Percentiles rank a stretch among this genome's conserved stretches.
Evolutionary conservation across 345 rosid genomes (phyloP).

Genomic region (Gossypium thurberi): DNA sequence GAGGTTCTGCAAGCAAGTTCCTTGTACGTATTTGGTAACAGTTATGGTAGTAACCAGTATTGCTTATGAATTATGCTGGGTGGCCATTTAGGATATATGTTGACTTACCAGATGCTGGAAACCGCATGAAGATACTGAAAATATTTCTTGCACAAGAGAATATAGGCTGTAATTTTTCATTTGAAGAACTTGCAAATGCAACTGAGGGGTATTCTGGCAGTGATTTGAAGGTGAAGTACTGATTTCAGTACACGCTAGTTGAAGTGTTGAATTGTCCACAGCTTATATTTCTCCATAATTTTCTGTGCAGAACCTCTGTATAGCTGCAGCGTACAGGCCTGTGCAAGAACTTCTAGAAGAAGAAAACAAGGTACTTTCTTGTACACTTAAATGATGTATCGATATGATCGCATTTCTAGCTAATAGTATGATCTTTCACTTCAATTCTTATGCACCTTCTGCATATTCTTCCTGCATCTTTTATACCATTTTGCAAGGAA

Average conservation of each 20-base stretch:
- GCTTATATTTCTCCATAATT: slow-evolving; percentile 11
- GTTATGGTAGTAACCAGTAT: not conserved
- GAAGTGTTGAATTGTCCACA: not conserved
- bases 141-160: slow-evolving; percentile 70
- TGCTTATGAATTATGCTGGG: slow-evolving; percentile 15
- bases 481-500: not conserved
- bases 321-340: slow-evolving; percentile 96
- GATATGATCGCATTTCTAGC: not conserved
- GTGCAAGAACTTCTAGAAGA: slow-evolving; percentile 87
- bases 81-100: slow-evolving; percentile 65
- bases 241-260: not conserved
- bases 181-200: slow-evolving; percentile 65
- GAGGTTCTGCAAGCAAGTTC: not conserved
- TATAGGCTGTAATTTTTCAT: slow-evolving; percentile 50
- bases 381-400: slow-evolving; percentile 5
- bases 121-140: slow-evolving; percentile 75
- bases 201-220: slow-evolving; percentile 99
- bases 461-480: not conserved
- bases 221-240: slow-evolving; percentile 74
- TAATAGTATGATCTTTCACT: not conserved
- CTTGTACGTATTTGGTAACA: not conserved
- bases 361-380: slow-evolving; percentile 54
- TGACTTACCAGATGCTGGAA: slow-evolving; percentile 89
- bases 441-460: not conserved
- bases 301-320: slow-evolving; percentile 72